Conservation (phyloP, 164 flowering plant genomes). For the Warburgia ugandensis region DNA sequence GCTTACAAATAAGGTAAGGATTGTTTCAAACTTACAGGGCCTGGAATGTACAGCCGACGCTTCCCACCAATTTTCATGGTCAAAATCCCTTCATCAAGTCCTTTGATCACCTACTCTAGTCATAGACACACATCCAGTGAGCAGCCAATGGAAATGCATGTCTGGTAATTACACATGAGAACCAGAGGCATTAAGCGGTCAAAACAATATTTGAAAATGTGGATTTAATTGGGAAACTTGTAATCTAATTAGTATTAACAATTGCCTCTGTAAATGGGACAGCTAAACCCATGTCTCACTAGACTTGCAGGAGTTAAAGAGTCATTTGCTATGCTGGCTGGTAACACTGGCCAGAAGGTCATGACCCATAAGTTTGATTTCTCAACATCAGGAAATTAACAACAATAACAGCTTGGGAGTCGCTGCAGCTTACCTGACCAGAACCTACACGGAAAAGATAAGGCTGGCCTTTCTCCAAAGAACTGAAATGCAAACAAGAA, state of each 20-base stretch:
- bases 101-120: constrained; percentile 73
- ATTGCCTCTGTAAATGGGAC: too few species aligned
- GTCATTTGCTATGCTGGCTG: too few species aligned
- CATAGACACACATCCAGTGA: constrained; percentile 9
- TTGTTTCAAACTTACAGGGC: constrained; percentile 48
- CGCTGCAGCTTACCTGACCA: constrained; percentile 57
- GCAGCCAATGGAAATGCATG: neutral
- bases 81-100: constrained; percentile 92
- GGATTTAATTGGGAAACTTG: too few species aligned
- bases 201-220: too few species aligned
- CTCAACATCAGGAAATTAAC: too few species aligned
- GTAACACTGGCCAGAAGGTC: too few species aligned
- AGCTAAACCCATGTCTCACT: too few species aligned
- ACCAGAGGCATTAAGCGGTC: too few species aligned
- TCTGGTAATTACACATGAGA: neutral
- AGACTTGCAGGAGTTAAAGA: too few species aligned
- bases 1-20: neutral
- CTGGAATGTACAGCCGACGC: constrained; percentile 87
- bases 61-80: constrained; percentile 90
- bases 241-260: too few species aligned
- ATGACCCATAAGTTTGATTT: too few species aligned
- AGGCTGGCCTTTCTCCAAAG: constrained; percentile 78
- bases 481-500: constrained; percentile 37
- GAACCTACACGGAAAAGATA: constrained; percentile 92
- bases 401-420: neutral